A percentile compares a stretch with the other conserved stretches of the same genome.
phyloP scores from a whole-genome alignment of 2,329 filamentous ascomycete species.

The Talaromyces sp. region DNA sequence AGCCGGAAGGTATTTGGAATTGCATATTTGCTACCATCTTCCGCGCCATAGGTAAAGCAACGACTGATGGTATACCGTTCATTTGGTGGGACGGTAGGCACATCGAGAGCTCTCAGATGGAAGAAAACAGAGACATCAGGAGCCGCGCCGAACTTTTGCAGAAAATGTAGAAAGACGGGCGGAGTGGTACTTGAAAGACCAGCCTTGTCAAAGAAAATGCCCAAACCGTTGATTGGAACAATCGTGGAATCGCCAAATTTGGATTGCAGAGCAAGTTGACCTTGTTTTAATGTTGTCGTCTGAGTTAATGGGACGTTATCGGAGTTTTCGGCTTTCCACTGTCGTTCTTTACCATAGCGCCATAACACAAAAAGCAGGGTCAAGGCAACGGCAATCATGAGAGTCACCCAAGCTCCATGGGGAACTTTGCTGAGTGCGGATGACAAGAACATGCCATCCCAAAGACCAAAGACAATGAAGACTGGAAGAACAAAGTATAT shows the following conservation, averaged over 20 bases:
- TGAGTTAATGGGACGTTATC: slow-evolving; percentile 53
- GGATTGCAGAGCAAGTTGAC: slow-evolving; percentile 30
- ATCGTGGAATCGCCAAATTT: slow-evolving; percentile 39
- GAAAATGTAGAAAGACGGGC: slow-evolving; percentile 68
- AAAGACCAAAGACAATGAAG: slow-evolving; percentile 61
- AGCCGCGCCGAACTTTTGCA: slow-evolving; percentile 65
- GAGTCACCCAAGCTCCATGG: slow-evolving; percentile 73
- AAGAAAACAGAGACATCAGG: slow-evolving; percentile 72
- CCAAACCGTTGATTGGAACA: slow-evolving; percentile 56
- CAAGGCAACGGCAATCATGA: slow-evolving; percentile 62
- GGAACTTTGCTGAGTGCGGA: slow-evolving; percentile 70
- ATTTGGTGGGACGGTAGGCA: slow-evolving; percentile 53
- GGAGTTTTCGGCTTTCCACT: slow-evolving; percentile 67
- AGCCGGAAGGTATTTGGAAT: slow-evolving; percentile 66
- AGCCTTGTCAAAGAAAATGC: slow-evolving; percentile 76
- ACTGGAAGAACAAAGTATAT: slow-evolving; percentile 58
- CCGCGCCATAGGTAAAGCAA: slow-evolving; percentile 22
- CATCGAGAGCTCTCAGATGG: slow-evolving; percentile 63
- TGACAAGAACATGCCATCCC: slow-evolving; percentile 69
- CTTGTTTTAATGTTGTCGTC: slow-evolving; percentile 21
- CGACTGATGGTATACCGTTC: slow-evolving; percentile 45
- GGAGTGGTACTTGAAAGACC: slow-evolving; percentile 58
- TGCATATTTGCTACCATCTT: slow-evolving; percentile 28
- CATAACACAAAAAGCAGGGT: slow-evolving; percentile 67
- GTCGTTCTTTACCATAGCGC: slow-evolving; percentile 74